These are phyloP conservation scores for Calonectria naviculata DNA, from an alignment of 2,329 filamentous ascomycete species.

Conservation along the genomic window DNA sequence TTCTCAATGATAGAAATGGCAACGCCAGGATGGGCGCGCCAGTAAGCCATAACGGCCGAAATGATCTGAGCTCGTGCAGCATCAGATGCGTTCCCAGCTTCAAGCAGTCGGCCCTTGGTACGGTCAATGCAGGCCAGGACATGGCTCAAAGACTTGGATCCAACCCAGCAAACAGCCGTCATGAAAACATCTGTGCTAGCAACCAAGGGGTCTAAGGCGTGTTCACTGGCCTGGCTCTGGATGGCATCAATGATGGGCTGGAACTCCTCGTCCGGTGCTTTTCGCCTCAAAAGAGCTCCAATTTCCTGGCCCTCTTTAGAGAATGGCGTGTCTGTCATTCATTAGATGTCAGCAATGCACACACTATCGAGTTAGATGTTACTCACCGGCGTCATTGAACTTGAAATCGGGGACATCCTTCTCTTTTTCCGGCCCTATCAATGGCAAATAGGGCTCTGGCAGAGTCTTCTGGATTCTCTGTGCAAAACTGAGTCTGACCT, in stretches of 20 bases:
- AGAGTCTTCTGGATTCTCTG: conserved; percentile 96
- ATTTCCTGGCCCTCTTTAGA: conserved; percentile 86
- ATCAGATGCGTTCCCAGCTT: conserved; percentile 80
- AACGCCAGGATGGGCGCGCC: conserved; percentile 91
- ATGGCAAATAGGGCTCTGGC: conserved; percentile 81
- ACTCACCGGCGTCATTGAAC: conserved; percentile 79
- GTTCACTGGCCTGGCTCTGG: conserved; percentile 78
- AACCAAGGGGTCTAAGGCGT: conserved; percentile 81
- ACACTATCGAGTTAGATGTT: background rate
- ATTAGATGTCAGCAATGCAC: background rate
- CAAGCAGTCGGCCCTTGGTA: conserved; percentile 87
- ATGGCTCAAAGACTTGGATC: conserved; percentile 95
- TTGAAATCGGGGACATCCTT: conserved; percentile 98
- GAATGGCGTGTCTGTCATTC: conserved; percentile 78
- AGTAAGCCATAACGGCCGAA: conserved; percentile 90
- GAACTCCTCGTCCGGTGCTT: conserved; percentile 88
- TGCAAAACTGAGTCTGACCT: conserved; percentile 95
- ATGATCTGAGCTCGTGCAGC: conserved; percentile 89
- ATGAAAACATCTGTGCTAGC: conserved; percentile 94
- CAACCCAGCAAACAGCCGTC: conserved; percentile 92
- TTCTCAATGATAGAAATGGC: conserved; percentile 96
- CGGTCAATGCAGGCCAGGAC: conserved; percentile 96
- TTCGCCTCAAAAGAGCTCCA: conserved; percentile 81
- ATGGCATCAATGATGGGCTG: conserved; percentile 83
- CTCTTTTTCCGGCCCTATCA: conserved; percentile 90